Percentiles rank a stretch among this genome's conserved stretches.
Conservation (phyloP, 2,329 filamentous ascomycete species). For the Davidsoniella australis region DNA sequence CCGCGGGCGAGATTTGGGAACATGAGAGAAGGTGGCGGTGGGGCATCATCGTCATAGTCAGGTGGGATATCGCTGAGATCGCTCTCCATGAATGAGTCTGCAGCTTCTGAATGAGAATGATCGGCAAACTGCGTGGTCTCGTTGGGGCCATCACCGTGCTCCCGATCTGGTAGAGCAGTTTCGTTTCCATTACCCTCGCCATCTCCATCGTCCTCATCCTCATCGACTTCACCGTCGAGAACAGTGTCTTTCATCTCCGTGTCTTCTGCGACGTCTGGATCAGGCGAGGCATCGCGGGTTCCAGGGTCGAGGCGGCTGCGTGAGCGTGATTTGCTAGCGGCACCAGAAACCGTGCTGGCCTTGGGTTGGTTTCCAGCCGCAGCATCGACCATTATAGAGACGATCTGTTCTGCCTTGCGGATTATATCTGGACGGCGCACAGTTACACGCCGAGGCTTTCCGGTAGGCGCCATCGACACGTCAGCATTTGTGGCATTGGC, state of each 20-base stretch:
- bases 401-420: slow-evolving; percentile 43
- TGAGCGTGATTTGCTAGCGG: background rate
- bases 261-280: slow-evolving; percentile 22
- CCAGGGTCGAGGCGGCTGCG: background rate
- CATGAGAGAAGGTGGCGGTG: slow-evolving; percentile 24
- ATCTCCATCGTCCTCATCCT: slow-evolving; percentile 16
- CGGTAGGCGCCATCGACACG: background rate
- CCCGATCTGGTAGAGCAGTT: slow-evolving; percentile 14
- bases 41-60: slow-evolving; percentile 40
- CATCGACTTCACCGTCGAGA: slow-evolving; percentile 15
- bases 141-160: slow-evolving; percentile 19
- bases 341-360: background rate
- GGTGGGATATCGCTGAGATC: slow-evolving; percentile 48
- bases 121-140: slow-evolving; percentile 17
- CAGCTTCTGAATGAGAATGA: slow-evolving; percentile 13
- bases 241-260: slow-evolving; percentile 29
- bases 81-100: slow-evolving; percentile 48
- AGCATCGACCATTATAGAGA: slow-evolving; percentile 16
- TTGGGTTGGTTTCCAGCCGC: background rate
- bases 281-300: slow-evolving; percentile 4
- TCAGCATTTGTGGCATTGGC: background rate
- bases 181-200: slow-evolving; percentile 15
- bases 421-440: slow-evolving; percentile 41
- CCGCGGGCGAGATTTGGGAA: slow-evolving; percentile 29
- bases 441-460: slow-evolving; percentile 25